Evolutionary conservation across 129 eudicot species (phyloP).

Genomic region (Pulicaria dysenterica): DNA sequence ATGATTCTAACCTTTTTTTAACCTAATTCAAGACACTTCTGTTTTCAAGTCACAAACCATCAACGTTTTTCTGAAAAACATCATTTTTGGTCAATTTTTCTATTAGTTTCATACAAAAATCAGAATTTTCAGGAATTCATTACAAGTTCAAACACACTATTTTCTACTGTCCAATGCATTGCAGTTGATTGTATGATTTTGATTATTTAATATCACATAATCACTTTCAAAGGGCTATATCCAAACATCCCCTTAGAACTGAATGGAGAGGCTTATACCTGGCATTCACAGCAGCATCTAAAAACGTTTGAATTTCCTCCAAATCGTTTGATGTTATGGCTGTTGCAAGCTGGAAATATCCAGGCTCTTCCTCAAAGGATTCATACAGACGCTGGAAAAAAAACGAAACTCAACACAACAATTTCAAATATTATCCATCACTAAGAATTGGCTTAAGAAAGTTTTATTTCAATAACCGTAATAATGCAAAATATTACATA

Average conservation of each 20-base stretch:
- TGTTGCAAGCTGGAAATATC: slow-evolving; percentile 76
- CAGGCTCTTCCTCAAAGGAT: slow-evolving; percentile 75
- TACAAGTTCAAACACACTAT: slow-evolving; percentile 1
- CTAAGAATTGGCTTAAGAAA: neutral
- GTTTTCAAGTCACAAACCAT: neutral
- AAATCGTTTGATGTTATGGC: slow-evolving; percentile 78
- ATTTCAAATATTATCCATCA: neutral
- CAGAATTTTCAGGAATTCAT: neutral
- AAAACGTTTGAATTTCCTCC: slow-evolving; percentile 86
- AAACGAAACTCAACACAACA: neutral
- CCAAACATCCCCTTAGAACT: neutral
- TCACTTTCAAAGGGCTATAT: too few species aligned
- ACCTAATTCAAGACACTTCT: neutral
- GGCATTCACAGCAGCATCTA: slow-evolving; percentile 75
- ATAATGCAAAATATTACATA: neutral
- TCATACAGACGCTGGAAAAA: slow-evolving; percentile 67
- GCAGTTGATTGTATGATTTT: neutral
- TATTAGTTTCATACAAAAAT: neutral
- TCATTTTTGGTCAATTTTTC: neutral
- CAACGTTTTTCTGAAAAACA: neutral
- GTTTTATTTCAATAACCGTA: neutral
- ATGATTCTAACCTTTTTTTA: neutral
- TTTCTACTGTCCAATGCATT: neutral
- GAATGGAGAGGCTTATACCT: slow-evolving; percentile 45
- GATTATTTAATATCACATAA: neutral